Base-by-base conservation (phyloP, 2,329 filamentous ascomycete genomes). In the Fusarium chaquense region DNA sequence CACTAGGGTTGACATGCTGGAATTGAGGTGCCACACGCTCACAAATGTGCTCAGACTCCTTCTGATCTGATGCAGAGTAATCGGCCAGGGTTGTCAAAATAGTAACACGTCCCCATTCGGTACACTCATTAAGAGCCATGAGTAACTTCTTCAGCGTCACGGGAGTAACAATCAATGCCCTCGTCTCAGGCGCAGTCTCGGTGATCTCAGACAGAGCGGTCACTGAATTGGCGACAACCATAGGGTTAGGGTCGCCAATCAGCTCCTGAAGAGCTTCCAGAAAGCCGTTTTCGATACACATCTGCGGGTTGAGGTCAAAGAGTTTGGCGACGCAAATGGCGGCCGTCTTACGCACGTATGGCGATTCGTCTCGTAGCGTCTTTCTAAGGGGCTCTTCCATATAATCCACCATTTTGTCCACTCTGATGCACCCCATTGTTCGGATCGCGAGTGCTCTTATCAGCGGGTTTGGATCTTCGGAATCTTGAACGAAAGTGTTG, bases 361-460 rank as follows among this genome's bases (percentile, higher is more conserved):
- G 96, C 50, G 95, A 98, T 81, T 99, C 96, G 82, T 99, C 96
- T 80, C 94, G 90, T 72, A 99, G 84, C 15, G 96, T 99, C 83
- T 99, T 99, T 74, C 96, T 89, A 68, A 99, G 82, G 16, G 96
- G 96, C 77, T 99, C 96, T 80, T 98, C 96, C 95, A 99, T 98
- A 80, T 99, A 99, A 79, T 99, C 96, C 71, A 98, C 93, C 93
- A 99, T 99, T 82, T 99, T 99, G 74, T 98, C 96, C 58, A 99
- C 96, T 59, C 96, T 87, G 76, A 99, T 98, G 78, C 96, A 98
- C 41, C 96, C 96, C 96, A 99, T 99, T 35, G 96, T 99, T 75
- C 96, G 89, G 79, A 99, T 97, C 58, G 96, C 96, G 53, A 99
- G 87, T 52, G 96, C 96, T 85, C 96, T 87, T 76, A 99, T 93